A percentile compares a stretch with the other conserved stretches of the same genome.
Evolutionary conservation across 2,329 filamentous ascomycete species (phyloP).

Genomic region (Hypoxylon sp.): DNA sequence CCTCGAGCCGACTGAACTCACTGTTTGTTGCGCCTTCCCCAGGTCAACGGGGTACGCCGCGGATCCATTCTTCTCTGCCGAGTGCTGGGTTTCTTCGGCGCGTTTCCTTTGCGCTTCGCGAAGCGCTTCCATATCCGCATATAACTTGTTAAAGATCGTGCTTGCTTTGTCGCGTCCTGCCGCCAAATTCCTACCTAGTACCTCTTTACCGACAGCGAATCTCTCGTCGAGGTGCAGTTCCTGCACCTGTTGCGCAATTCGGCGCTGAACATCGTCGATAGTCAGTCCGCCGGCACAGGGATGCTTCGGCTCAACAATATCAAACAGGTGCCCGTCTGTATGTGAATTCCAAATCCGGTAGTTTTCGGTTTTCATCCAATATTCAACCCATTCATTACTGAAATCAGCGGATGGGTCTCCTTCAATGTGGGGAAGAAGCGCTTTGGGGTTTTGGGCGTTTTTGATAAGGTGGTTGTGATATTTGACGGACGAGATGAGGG

Average conservation of each 20-base stretch:
- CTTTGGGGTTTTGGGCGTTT: conserved; percentile 68
- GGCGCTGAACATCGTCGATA: conserved; percentile 92
- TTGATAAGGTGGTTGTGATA: conserved; percentile 78
- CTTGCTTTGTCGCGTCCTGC: conserved; percentile 90
- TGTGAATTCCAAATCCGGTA: conserved; percentile 87
- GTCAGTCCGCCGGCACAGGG: conserved; percentile 92
- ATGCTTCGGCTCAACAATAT: conserved; percentile 92
- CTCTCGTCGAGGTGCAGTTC: conserved; percentile 94
- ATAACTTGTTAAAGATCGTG: conserved; percentile 87
- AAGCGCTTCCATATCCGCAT: conserved; percentile 88
- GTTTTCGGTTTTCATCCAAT: conserved; percentile 90
- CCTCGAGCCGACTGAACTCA: conserved; percentile 64
- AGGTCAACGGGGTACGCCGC: conserved; percentile 51
- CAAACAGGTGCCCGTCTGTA: conserved; percentile 90
- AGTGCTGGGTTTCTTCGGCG: conserved; percentile 64
- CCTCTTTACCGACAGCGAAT: conserved; percentile 84
- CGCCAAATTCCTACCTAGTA: conserved; percentile 87
- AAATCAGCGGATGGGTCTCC: conserved; percentile 90
- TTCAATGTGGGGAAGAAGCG: conserved; percentile 74
- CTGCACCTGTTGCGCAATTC: conserved; percentile 90
- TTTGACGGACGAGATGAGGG: conserved; percentile 88
- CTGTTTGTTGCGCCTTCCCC: conserved; percentile 60
- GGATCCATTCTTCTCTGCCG: conserved; percentile 46
- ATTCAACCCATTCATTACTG: conserved; percentile 84
- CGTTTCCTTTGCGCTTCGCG: conserved; percentile 78